Percentiles rank a stretch among this genome's conserved stretches.
Conservation (phyloP, 2,329 filamentous ascomycete genomes). For the Cladosporium sp. region DNA sequence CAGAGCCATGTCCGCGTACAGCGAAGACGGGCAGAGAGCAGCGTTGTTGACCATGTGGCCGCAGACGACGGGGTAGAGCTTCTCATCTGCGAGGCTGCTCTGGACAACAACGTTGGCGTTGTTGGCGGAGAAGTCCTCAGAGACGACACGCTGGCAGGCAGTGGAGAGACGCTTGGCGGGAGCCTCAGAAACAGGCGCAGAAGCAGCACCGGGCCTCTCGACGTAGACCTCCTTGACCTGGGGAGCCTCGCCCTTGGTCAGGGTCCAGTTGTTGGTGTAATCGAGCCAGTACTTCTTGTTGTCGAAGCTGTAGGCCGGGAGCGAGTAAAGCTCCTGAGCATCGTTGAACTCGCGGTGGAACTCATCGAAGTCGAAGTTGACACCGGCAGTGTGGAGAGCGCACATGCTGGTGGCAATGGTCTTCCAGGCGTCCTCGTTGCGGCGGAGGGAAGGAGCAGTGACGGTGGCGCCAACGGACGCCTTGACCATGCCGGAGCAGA, state of each 20-base stretch:
- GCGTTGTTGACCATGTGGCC: slow-evolving; percentile 65
- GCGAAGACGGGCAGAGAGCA: slow-evolving; percentile 57
- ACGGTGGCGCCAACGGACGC: slow-evolving; percentile 53
- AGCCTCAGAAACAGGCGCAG: slow-evolving; percentile 37
- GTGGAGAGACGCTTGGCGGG: slow-evolving; percentile 53
- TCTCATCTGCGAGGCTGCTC: slow-evolving; percentile 58
- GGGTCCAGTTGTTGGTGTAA: slow-evolving; percentile 64
- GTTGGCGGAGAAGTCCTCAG: slow-evolving; percentile 56
- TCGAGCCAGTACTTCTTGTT: slow-evolving; percentile 67
- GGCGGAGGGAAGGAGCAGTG: slow-evolving; percentile 55
- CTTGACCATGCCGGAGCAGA: slow-evolving; percentile 63
- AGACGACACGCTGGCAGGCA: slow-evolving; percentile 58
- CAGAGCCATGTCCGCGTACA: slow-evolving; percentile 60
- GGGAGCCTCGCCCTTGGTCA: slow-evolving; percentile 59
- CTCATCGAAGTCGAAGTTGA: slow-evolving; percentile 64
- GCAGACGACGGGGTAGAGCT: slow-evolving; percentile 55
- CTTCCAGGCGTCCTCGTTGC: slow-evolving; percentile 58
- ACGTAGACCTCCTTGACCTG: slow-evolving; percentile 33
- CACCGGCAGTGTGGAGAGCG: slow-evolving; percentile 55
- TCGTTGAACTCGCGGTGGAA: slow-evolving; percentile 58
- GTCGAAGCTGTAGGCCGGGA: slow-evolving; percentile 64
- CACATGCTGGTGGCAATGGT: slow-evolving; percentile 54
- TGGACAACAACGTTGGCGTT: slow-evolving; percentile 56
- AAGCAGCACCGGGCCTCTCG: slow-evolving; percentile 29
- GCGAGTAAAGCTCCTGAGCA: slow-evolving; percentile 53